Evolutionary conservation across 2,329 filamentous ascomycete genomes (phyloP).

Genomic region (Lizonia empirigonia): DNA sequence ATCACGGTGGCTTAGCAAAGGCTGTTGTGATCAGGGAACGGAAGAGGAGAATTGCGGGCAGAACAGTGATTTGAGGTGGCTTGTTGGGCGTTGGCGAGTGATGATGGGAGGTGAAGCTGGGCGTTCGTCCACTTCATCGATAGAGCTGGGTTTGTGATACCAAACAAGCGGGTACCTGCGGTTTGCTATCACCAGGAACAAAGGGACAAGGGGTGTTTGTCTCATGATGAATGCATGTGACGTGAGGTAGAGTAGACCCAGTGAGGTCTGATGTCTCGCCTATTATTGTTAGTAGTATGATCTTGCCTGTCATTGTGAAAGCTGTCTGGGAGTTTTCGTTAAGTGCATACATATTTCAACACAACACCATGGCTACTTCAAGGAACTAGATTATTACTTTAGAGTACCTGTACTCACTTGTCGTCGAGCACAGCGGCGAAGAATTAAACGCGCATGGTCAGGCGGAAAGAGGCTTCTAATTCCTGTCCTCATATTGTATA

Average conservation of each 20-base stretch:
- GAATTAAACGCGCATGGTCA: too few species aligned
- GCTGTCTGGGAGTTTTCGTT: too few species aligned
- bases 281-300: too few species aligned
- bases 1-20: background rate
- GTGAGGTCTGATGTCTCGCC: background rate
- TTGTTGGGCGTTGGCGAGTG: background rate
- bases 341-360: too few species aligned
- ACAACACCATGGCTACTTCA: too few species aligned
- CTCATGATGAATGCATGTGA: background rate
- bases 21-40: too few species aligned
- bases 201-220: background rate
- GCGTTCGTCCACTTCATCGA: background rate
- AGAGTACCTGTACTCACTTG: too few species aligned
- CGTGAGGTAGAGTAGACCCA: background rate
- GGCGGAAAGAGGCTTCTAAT: too few species aligned
- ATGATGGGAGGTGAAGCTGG: constrained; percentile 1
- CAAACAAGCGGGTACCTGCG: constrained; percentile 2
- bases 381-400: too few species aligned
- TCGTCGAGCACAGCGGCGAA: too few species aligned
- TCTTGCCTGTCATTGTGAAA: too few species aligned
- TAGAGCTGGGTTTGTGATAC: background rate
- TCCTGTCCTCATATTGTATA: too few species aligned
- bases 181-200: constrained; percentile 1
- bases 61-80: background rate
- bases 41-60: background rate